These are phyloP conservation scores for Xerocomus nothofagi DNA, from an alignment of 1,284 basidiomycete genomes.

Conservation along the genomic window DNA sequence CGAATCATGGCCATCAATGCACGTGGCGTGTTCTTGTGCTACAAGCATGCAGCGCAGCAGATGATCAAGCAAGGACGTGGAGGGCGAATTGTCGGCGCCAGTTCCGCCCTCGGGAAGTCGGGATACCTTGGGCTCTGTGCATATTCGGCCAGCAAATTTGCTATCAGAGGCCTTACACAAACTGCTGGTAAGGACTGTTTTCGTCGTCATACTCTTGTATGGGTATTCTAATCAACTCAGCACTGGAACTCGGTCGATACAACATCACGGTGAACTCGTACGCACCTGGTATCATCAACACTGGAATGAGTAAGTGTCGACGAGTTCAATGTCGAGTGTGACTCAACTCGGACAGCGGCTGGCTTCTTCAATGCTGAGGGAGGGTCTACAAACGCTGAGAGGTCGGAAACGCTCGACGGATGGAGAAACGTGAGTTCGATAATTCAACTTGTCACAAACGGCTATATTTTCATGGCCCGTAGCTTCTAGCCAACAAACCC, in stretches of 20 bases:
- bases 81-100: conserved; percentile 39
- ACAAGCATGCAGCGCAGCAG: conserved; percentile 34
- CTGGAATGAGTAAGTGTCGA: conserved; percentile 13
- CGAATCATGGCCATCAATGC: conserved; percentile 27
- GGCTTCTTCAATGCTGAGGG: neutral
- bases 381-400: neutral
- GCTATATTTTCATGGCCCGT: neutral
- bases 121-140: neutral
- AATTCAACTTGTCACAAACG: no score
- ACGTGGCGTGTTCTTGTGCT: conserved; percentile 34
- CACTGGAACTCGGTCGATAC: conserved; percentile 32
- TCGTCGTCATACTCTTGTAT: neutral
- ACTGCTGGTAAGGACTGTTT: conserved; percentile 14
- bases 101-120: conserved; percentile 25
- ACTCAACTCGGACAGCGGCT: neutral
- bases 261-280: conserved; percentile 25
- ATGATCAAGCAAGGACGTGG: conserved; percentile 38
- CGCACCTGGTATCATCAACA: conserved; percentile 19
- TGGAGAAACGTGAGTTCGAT: neutral
- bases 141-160: conserved; percentile 35
- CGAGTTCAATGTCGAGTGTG: neutral
- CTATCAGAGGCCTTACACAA: conserved; percentile 32
- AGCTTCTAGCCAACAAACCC: neutral
- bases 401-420: neutral
- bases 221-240: conserved; percentile 4